phyloP scores from a whole-genome alignment of 2,329 filamentous ascomycete genomes.

The Nemania sp. region DNA sequence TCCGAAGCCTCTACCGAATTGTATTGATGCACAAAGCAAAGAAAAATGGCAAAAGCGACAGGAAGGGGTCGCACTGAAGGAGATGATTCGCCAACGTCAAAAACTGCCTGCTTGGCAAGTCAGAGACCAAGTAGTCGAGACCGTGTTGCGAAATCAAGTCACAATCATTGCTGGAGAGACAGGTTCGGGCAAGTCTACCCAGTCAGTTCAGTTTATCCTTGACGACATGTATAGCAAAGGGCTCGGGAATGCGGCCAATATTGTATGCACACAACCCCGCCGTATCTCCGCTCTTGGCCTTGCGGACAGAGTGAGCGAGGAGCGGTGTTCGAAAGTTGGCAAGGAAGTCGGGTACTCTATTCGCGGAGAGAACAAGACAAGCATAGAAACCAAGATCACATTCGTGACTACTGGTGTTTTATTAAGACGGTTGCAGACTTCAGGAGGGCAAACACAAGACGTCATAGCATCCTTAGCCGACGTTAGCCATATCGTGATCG shows the following conservation, averaged over 20 bases:
- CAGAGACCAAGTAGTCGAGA: constrained; percentile 78
- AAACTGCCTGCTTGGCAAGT: constrained; percentile 89
- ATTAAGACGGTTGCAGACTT: constrained; percentile 89
- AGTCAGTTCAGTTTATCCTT: constrained; percentile 94
- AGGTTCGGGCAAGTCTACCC: constrained; percentile 95
- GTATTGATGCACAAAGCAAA: constrained; percentile 68
- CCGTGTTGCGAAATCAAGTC: constrained; percentile 83
- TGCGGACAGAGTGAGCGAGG: constrained; percentile 93
- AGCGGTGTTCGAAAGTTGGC: constrained; percentile 83
- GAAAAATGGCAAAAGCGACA: constrained; percentile 79
- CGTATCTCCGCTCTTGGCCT: constrained; percentile 94
- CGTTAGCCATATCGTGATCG: constrained; percentile 93
- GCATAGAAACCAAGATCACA: constrained; percentile 83
- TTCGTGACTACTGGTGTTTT: constrained; percentile 97
- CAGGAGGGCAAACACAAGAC: constrained; percentile 82
- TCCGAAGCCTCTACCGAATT: constrained; percentile 73
- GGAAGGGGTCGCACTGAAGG: constrained; percentile 71
- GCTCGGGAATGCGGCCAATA: constrained; percentile 83
- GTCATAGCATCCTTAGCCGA: constrained; percentile 85
- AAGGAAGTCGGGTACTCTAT: constrained; percentile 93
- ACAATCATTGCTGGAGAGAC: constrained; percentile 98
- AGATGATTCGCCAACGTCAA: constrained; percentile 79
- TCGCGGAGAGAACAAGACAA: constrained; percentile 85
- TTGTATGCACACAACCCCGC: constrained; percentile 94
- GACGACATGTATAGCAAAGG: constrained; percentile 86